A percentile compares a stretch with the other conserved stretches of the same genome.
phyloP scores from a whole-genome alignment of 192 early-diverging fungal species.

The Backusella liffmaniae region DNA sequence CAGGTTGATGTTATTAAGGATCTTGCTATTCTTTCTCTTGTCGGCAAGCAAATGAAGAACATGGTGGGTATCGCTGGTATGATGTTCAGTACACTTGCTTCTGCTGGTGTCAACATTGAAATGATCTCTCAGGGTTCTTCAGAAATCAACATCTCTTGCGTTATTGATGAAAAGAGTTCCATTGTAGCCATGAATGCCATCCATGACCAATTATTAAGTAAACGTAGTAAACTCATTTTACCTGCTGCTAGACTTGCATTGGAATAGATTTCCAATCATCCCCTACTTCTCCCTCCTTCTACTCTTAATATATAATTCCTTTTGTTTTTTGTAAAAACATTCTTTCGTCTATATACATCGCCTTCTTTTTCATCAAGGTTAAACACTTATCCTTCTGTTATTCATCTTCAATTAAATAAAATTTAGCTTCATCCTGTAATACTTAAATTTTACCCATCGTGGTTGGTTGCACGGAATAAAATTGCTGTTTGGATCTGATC shows the following conservation, averaged over 20 bases:
- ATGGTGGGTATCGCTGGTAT: constrained; percentile 93
- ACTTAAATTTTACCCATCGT: background rate
- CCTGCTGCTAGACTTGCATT: constrained; percentile 18
- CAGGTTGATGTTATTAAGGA: constrained; percentile 80
- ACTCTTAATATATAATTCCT: background rate
- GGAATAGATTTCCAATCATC: constrained; percentile 4
- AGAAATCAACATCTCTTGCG: constrained; percentile 98
- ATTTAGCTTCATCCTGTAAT: background rate
- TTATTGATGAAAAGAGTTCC: constrained; percentile 78
- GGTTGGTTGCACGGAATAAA: background rate
- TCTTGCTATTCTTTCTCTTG: constrained; percentile 95
- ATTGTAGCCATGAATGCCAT: constrained; percentile 81
- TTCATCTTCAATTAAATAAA: constrained; percentile 5
- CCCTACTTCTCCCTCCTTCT: background rate
- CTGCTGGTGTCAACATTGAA: constrained; percentile 92
- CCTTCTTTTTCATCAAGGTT: background rate
- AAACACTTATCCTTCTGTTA: background rate
- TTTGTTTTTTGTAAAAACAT: constrained; percentile 9
- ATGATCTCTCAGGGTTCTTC: constrained; percentile 99
- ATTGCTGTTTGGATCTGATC: background rate
- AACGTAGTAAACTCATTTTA: constrained; percentile 12
- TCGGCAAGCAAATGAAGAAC: constrained; percentile 95
- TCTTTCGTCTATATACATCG: background rate
- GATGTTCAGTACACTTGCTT: constrained; percentile 93
- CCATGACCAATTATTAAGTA: constrained; percentile 71